Evolutionary conservation across 2,329 filamentous ascomycete species (phyloP), one percentile per base, ranked within the genome.

Genomic region (Fusarium torulosum): DNA sequence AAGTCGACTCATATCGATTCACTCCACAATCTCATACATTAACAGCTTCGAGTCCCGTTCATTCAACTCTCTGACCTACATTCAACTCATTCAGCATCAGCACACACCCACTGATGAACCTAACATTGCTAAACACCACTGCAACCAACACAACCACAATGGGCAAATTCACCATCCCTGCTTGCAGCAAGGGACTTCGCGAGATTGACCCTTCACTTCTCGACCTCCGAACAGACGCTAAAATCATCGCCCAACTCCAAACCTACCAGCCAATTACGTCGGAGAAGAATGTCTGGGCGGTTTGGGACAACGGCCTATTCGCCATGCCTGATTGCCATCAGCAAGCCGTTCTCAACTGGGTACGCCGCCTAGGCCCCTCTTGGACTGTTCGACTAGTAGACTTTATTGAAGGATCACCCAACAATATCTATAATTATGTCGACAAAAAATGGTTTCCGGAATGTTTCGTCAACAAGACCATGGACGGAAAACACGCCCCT

Each of bases 271-370:
- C 78, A n/a, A 53, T 79, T 40, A 76, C 73, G 1, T 78, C 77
- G 0, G 79, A 82, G 51, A 80, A 79, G 63, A 83, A 83, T 40
- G 75, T 83, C 4, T 83, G 81, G 80, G 79, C 80, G 3, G 80
- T 81, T 56, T 83, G 81, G 80, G 76, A 83, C 54, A 76, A 74
- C 11, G 80, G 81, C 0, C 53, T 79, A 0, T 50, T 71, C 5
- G 56, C 59, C 9, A 81, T 81, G 75, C 79, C 77, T 9, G 72
- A 75, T 13, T 79, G 78, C 67, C 77, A 76, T 44, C 74, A 75
- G 41, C 71, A 73, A 23, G 83, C 79, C 25, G 74, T 83, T 0
- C 42, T 80, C 10, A 78, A 78, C 55, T 83, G 80, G 82, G 78
- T 81, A 15, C 76, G 79, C n/a, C 75, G 76, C 20, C 78, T 80